phyloP scores from a whole-genome alignment of 2,329 filamentous ascomycete species.

The Pseudogymnoascus sp. region DNA sequence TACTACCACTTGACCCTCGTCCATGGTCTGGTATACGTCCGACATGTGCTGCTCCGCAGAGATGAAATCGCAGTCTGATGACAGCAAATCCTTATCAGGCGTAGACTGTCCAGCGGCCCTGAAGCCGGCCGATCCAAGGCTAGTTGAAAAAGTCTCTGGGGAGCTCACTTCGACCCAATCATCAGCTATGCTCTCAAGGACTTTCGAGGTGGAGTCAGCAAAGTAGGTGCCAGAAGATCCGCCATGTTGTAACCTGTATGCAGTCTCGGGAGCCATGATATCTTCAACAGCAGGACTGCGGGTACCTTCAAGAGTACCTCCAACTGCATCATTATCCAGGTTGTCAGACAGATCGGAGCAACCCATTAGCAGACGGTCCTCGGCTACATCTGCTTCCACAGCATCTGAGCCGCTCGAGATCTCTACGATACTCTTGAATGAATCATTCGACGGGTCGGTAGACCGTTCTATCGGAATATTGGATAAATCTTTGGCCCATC shows the following conservation, averaged over 20 bases:
- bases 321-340: neutral
- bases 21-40: neutral
- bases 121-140: neutral
- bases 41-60: neutral
- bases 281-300: neutral
- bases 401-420: neutral
- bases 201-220: neutral
- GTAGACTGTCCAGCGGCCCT: neutral
- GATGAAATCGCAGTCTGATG: neutral
- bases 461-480: neutral
- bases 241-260: neutral
- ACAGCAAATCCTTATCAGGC: neutral
- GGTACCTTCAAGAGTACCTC: neutral
- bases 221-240: neutral
- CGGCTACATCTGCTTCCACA: neutral
- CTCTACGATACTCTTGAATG: neutral
- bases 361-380: neutral
- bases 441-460: neutral
- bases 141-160: neutral
- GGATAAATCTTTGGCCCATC: neutral
- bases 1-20: neutral
- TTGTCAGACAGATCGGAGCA: neutral
- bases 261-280: neutral
- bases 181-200: neutral
- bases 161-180: constrained; percentile 1